These are phyloP conservation scores for Puccinellia tenuiflora DNA, from an alignment of 176 grass and related monocot species.

Conservation along the genomic window DNA sequence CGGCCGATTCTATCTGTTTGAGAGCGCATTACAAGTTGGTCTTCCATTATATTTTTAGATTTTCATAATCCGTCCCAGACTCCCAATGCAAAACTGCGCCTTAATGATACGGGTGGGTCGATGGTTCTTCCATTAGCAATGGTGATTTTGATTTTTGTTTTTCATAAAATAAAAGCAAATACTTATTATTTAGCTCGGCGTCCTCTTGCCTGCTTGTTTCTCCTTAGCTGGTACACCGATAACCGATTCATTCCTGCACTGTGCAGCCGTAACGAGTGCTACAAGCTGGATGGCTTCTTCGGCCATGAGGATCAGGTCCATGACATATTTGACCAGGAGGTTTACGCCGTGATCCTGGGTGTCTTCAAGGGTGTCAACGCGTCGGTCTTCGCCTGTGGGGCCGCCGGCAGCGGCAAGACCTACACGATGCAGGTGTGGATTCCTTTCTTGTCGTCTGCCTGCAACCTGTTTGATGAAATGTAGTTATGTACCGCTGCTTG, in stretches of 20 bases:
- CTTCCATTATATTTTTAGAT: not conserved
- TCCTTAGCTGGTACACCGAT: not conserved
- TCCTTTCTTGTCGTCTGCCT: not conserved
- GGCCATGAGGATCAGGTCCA: slow-evolving; percentile 33
- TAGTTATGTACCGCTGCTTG: not conserved
- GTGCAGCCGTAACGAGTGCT: slow-evolving; percentile 64
- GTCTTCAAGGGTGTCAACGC: slow-evolving; percentile 66
- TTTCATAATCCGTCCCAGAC: not conserved
- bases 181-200: not conserved
- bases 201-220: not conserved
- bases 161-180: not conserved
- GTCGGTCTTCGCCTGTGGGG: slow-evolving; percentile 68
- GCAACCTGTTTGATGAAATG: not conserved
- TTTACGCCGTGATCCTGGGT: slow-evolving; percentile 46
- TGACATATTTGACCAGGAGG: slow-evolving; percentile 67
- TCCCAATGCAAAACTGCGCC: too few species aligned
- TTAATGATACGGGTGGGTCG: too few species aligned
- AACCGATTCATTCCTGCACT: not conserved
- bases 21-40: not conserved
- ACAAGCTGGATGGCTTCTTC: slow-evolving; percentile 77
- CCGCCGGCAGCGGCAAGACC: slow-evolving; percentile 85
- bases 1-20: not conserved
- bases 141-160: not conserved
- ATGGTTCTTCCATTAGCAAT: not conserved
- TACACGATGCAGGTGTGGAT: slow-evolving; percentile 68